phyloP scores from a whole-genome alignment of 208 protist genomes.

The Entamoeba invadens region DNA sequence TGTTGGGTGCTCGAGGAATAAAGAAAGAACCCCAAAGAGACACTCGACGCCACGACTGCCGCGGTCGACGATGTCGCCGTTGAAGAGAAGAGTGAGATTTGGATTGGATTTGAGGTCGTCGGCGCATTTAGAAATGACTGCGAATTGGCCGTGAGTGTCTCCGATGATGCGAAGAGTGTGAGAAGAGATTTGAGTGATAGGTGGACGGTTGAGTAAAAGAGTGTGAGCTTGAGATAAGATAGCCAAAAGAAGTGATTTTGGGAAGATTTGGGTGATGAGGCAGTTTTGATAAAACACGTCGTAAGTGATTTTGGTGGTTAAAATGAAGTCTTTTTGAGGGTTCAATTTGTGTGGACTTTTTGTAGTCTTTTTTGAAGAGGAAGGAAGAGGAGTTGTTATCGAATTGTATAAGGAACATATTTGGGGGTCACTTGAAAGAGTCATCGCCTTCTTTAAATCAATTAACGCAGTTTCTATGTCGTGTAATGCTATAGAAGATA shows the following conservation, averaged over 20 bases:
- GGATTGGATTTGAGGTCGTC: background rate
- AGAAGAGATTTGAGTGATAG: background rate
- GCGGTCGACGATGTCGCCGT: slow-evolving; percentile 34
- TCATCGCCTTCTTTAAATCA: background rate
- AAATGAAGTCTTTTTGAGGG: background rate
- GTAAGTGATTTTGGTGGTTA: too few relatives aligned
- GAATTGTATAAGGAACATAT: background rate
- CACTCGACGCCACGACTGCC: slow-evolving; percentile 21
- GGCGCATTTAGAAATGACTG: slow-evolving; percentile 10
- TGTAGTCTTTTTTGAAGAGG: background rate
- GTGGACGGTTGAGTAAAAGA: background rate
- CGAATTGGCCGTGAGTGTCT: slow-evolving; percentile 32
- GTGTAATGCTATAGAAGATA: background rate
- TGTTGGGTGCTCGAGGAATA: slow-evolving; percentile 16
- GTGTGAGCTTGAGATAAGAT: background rate
- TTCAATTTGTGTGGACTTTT: background rate
- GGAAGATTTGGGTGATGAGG: background rate
- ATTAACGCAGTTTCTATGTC: background rate
- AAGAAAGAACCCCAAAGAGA: slow-evolving; percentile 9
- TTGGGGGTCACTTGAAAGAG: background rate
- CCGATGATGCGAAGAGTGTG: background rate
- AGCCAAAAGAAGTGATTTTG: background rate
- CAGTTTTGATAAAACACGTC: too few relatives aligned
- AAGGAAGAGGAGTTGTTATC: background rate
- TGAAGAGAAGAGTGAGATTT: slow-evolving; percentile 19